A percentile compares a stretch with the other conserved stretches of the same genome.
Evolutionary conservation across 192 early-diverging fungal genomes (phyloP).

Genomic region (Backusella circina): DNA sequence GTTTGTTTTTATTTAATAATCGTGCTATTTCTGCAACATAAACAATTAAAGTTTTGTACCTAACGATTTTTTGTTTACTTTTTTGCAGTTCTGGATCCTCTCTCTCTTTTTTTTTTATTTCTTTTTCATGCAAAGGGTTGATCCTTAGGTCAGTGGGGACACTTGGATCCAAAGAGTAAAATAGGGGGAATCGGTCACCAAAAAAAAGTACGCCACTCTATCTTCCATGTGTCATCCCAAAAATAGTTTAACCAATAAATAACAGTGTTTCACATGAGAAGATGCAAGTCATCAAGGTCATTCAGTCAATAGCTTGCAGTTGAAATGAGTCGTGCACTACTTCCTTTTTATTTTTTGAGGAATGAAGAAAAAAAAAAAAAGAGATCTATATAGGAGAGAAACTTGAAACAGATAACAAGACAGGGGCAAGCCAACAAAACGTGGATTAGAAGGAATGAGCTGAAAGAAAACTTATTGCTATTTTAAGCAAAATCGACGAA

Average conservation of each 20-base stretch:
- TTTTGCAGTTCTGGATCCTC: background rate
- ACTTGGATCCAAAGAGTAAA: background rate
- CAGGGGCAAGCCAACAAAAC: background rate
- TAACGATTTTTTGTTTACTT: background rate
- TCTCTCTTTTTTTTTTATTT: background rate
- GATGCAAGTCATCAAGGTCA: background rate
- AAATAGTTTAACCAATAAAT: background rate
- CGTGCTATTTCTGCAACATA: background rate
- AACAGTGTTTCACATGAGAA: background rate
- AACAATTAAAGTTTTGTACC: background rate
- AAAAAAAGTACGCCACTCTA: background rate
- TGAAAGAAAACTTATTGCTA: background rate
- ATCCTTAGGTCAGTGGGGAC: background rate
- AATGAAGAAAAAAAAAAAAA: background rate
- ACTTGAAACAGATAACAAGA: background rate
- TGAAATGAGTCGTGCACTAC: background rate
- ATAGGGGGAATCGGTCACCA: background rate
- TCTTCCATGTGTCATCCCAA: background rate
- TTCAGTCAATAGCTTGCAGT: background rate
- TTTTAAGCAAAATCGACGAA: background rate
- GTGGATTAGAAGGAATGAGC: background rate
- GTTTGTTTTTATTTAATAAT: background rate
- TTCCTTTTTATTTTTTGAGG: background rate
- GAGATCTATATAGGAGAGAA: background rate
- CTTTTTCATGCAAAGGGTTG: background rate